A percentile compares a stretch with the other conserved stretches of the same genome.
Conservation (phyloP, 2,329 filamentous ascomycete genomes). For the Diaporthe aspalathi region DNA sequence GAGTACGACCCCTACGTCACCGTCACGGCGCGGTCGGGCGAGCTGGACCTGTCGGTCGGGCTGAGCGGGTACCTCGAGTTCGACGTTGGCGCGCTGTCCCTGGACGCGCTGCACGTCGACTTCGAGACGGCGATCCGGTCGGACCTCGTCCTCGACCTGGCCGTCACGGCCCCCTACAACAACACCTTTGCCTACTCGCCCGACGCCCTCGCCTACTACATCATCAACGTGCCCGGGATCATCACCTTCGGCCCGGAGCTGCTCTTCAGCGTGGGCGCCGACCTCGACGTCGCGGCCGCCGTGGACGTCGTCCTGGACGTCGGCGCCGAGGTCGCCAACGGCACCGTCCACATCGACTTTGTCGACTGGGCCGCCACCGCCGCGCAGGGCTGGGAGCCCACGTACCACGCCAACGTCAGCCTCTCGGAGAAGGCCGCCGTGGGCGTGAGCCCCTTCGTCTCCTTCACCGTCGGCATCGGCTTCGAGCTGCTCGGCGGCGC, state of each 20-base stretch:
- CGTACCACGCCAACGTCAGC: slow-evolving; percentile 39
- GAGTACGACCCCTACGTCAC: slow-evolving; percentile 46
- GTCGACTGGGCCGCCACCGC: slow-evolving; percentile 42
- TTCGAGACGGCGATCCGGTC: slow-evolving; percentile 53
- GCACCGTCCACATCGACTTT: slow-evolving; percentile 45
- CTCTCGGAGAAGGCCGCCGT: slow-evolving; percentile 41
- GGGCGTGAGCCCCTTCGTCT: slow-evolving; percentile 43
- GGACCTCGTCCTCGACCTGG: slow-evolving; percentile 50
- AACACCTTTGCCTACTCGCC: slow-evolving; percentile 49
- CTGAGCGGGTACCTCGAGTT: slow-evolving; percentile 57
- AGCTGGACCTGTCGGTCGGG: slow-evolving; percentile 51
- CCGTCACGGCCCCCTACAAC: slow-evolving; percentile 49
- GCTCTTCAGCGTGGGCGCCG: slow-evolving; percentile 52
- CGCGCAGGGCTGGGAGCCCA: slow-evolving; percentile 41
- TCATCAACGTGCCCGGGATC: slow-evolving; percentile 55
- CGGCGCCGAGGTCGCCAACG: slow-evolving; percentile 42
- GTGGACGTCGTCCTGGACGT: slow-evolving; percentile 40
- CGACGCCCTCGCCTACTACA: slow-evolving; percentile 52
- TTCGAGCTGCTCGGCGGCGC: slow-evolving; percentile 44
- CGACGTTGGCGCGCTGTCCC: slow-evolving; percentile 49
- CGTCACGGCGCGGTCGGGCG: slow-evolving; percentile 50
- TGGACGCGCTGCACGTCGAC: slow-evolving; percentile 55
- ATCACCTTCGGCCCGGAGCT: slow-evolving; percentile 49
- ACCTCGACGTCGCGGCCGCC: slow-evolving; percentile 50
- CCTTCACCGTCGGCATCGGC: slow-evolving; percentile 42